phyloP scores from a whole-genome alignment of 2,329 filamentous ascomycete genomes.

The Fusarium ramigenum region DNA sequence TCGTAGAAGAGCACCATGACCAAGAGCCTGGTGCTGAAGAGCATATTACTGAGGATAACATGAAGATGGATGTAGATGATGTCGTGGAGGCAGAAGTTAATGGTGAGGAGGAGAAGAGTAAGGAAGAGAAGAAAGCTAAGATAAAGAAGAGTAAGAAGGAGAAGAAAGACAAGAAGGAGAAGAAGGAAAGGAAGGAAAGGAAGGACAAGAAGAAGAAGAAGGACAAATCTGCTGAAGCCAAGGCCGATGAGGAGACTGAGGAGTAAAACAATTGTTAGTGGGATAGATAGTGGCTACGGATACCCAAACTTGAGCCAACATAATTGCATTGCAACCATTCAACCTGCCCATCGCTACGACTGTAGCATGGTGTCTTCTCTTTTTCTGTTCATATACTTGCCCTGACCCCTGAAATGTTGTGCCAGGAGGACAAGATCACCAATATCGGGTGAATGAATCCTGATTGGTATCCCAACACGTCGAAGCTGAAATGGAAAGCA shows the following conservation, averaged over 20 bases:
- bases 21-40: background rate
- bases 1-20: background rate
- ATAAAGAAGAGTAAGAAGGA: slow-evolving; percentile 3
- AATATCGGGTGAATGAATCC: background rate
- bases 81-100: background rate
- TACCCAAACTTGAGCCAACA: slow-evolving; percentile 29
- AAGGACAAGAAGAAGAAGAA: slow-evolving; percentile 29
- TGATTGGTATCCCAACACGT: background rate
- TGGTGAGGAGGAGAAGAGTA: slow-evolving; percentile 1
- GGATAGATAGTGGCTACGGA: slow-evolving; percentile 21
- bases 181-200: slow-evolving; percentile 6
- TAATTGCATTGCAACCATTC: background rate
- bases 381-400: background rate
- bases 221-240: slow-evolving; percentile 3
- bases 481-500: background rate
- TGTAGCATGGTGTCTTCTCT: background rate
- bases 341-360: background rate
- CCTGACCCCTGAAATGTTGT: background rate
- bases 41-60: background rate
- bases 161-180: background rate
- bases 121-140: slow-evolving; percentile 1
- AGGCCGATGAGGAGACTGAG: slow-evolving; percentile 11
- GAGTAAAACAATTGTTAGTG: slow-evolving; percentile 21
- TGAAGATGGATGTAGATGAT: slow-evolving; percentile 24
- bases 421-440: background rate